Conservation (phyloP, 2,329 filamentous ascomycete genomes). For the Penicillium italicum region DNA sequence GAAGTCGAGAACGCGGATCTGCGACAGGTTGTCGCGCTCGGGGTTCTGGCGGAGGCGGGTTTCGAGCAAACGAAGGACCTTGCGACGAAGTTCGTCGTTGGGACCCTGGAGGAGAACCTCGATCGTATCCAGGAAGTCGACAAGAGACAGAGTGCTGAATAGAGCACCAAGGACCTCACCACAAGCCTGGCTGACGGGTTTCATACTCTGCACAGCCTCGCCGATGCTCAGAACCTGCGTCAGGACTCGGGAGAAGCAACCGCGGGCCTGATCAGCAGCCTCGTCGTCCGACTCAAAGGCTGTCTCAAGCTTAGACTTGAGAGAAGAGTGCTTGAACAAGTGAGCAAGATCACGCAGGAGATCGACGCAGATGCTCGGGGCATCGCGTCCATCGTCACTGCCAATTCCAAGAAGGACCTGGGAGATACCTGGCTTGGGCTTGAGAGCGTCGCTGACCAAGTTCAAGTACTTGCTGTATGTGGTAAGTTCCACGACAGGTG, state of each 20-base stretch:
- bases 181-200: constrained; percentile 41
- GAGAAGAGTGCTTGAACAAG: constrained; percentile 40
- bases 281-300: constrained; percentile 35
- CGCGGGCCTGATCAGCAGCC: constrained; percentile 63
- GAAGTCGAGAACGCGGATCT: constrained; percentile 71
- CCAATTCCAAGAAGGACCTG: constrained; percentile 64
- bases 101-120: constrained; percentile 75
- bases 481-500: constrained; percentile 67
- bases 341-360: constrained; percentile 42
- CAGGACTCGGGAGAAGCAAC: constrained; percentile 65
- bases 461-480: constrained; percentile 74
- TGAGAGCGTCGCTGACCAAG: constrained; percentile 70
- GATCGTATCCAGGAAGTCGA: constrained; percentile 84
- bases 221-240: constrained; percentile 64
- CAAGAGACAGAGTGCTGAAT: constrained; percentile 79
- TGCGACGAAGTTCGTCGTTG: constrained; percentile 70
- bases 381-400: constrained; percentile 47
- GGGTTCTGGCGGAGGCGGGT: constrained; percentile 71
- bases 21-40: constrained; percentile 64
- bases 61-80: constrained; percentile 77
- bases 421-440: constrained; percentile 70
- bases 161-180: constrained; percentile 72
- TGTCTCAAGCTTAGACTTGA: constrained; percentile 39
- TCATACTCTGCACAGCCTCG: constrained; percentile 46
- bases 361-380: constrained; percentile 41